phyloP scores from a whole-genome alignment of 2,329 filamentous ascomycete genomes.

The Alternaria atra region DNA sequence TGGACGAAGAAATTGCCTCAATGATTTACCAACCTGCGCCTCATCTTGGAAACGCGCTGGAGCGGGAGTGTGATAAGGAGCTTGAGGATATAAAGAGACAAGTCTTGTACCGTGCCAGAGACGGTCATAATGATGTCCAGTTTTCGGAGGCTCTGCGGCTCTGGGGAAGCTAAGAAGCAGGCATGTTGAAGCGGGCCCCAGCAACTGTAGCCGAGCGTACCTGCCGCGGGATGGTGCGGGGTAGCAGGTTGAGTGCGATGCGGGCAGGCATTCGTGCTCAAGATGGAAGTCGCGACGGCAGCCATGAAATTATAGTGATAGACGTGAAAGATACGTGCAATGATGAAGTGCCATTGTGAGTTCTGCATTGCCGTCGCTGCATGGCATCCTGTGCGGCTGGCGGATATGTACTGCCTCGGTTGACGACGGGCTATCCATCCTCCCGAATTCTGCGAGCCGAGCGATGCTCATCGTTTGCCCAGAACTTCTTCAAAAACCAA shows the following conservation, averaged over 20 bases:
- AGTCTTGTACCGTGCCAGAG: background rate
- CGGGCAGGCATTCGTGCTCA: background rate
- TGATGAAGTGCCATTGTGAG: background rate
- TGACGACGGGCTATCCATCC: constrained; percentile 39
- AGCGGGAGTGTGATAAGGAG: background rate
- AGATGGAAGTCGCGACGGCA: background rate
- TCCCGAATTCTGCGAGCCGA: constrained; percentile 40
- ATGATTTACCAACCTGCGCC: no score
- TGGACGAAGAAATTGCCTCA: no score
- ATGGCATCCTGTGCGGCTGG: background rate
- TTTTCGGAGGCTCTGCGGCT: background rate
- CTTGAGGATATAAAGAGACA: background rate
- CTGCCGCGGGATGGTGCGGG: constrained; percentile 20
- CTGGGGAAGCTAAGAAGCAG: background rate
- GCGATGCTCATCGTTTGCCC: constrained; percentile 28
- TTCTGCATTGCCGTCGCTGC: background rate
- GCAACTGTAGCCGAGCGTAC: constrained; percentile 12
- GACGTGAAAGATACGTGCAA: background rate
- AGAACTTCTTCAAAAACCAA: constrained; percentile 33
- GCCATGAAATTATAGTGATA: background rate
- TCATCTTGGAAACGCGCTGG: background rate
- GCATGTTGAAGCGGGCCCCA: constrained; percentile 2
- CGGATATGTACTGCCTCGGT: constrained; percentile 38
- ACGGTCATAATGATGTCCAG: background rate
- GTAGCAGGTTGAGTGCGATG: constrained; percentile 14